These are phyloP conservation scores for Penicillium sumatraense DNA, from an alignment of 2,329 filamentous ascomycete genomes.

Conservation along the genomic window DNA sequence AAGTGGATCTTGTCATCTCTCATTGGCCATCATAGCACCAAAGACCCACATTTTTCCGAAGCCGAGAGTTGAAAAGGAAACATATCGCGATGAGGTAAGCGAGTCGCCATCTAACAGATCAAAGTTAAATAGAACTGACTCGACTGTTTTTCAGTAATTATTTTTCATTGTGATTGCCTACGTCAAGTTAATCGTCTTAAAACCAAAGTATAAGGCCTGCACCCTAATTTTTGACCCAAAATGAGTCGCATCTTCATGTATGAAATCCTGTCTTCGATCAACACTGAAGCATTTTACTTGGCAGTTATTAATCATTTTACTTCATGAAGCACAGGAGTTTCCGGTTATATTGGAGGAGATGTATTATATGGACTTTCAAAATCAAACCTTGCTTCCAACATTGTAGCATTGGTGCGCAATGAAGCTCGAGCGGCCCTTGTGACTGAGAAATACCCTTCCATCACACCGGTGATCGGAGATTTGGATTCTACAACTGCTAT, in stretches of 20 bases:
- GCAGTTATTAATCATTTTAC: background rate
- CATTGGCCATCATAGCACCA: too few species aligned
- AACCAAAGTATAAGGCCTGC: background rate
- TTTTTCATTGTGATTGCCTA: background rate
- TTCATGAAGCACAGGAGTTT: slow-evolving; percentile 1
- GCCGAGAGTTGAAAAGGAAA: too few species aligned
- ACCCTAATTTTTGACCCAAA: background rate
- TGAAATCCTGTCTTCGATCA: background rate
- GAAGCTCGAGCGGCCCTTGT: background rate
- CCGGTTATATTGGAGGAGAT: slow-evolving; percentile 7
- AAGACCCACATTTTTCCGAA: too few species aligned
- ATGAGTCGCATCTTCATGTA: slow-evolving; percentile 11
- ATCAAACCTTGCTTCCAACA: background rate
- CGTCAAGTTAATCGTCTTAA: background rate
- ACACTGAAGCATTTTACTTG: background rate
- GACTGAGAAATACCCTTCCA: background rate
- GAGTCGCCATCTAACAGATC: too few species aligned
- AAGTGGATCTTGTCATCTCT: too few species aligned
- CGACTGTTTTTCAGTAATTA: too few species aligned
- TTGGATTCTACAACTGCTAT: background rate
- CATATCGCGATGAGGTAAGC: too few species aligned
- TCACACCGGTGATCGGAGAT: slow-evolving; percentile 6
- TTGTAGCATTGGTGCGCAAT: slow-evolving; percentile 8
- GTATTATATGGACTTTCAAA: background rate
- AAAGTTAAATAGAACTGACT: too few species aligned